phyloP scores from a whole-genome alignment of 768 basidiomycete genomes.

The Boletus pseudo-olivaceus region DNA sequence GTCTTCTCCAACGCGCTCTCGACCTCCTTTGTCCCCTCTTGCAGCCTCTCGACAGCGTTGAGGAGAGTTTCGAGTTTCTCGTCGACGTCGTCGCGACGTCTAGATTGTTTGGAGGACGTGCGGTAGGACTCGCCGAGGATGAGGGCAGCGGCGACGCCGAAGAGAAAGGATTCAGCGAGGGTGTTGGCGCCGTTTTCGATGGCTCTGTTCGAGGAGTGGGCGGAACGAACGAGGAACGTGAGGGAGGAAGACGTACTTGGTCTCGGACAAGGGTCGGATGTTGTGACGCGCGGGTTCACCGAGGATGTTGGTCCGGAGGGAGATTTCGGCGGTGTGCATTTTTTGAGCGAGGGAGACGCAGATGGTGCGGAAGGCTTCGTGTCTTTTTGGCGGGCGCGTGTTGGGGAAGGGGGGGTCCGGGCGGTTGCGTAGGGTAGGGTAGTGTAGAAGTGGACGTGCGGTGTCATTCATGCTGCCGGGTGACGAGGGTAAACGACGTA shows the following conservation, averaged over 20 bases:
- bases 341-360: conserved; percentile 74
- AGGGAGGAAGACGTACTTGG: conserved; percentile 43
- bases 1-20: conserved; percentile 42
- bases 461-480: not conserved
- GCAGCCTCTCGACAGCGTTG: conserved; percentile 44
- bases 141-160: conserved; percentile 66
- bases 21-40: conserved; percentile 37
- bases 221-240: not conserved
- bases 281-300: conserved; percentile 66
- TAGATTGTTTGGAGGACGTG: conserved; percentile 61
- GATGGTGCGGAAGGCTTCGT: conserved; percentile 65
- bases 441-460: not conserved
- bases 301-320: conserved; percentile 70
- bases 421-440: not conserved
- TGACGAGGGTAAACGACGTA: conserved; percentile 32
- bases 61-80: conserved; percentile 64
- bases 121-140: conserved; percentile 80
- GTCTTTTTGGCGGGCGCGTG: conserved; percentile 41
- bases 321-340: conserved; percentile 71
- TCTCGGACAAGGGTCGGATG: conserved; percentile 74
- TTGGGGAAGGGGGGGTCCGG: not conserved
- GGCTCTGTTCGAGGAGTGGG: conserved; percentile 42
- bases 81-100: conserved; percentile 68
- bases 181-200: conserved; percentile 85
- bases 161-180: conserved; percentile 82